A percentile compares a stretch with the other conserved stretches of the same genome.
Conservation (phyloP, 441 rosid species). For the Aquilaria agallochum region DNA sequence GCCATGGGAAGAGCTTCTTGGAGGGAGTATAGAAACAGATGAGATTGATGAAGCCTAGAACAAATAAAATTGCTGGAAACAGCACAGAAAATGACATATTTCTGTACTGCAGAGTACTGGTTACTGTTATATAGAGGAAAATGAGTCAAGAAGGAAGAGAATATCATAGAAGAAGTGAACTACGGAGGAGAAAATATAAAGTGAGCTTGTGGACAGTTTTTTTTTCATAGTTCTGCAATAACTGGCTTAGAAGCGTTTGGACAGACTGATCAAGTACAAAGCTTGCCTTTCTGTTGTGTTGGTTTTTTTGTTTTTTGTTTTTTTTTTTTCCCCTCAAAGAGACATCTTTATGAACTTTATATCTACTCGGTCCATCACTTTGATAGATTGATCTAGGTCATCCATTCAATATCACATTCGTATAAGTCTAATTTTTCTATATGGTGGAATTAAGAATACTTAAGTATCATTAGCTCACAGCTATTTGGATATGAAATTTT, state of each 20-base stretch:
- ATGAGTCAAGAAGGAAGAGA: slow-evolving; percentile 4
- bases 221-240: too few relatives aligned
- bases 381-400: too few relatives aligned
- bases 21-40: slow-evolving; percentile 25
- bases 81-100: slow-evolving; percentile 20
- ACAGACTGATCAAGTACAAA: not conserved
- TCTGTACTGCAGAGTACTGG: not conserved
- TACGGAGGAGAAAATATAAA: not conserved
- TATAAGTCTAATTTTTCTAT: too few relatives aligned
- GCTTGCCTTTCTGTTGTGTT: not conserved
- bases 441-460: too few relatives aligned
- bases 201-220: too few relatives aligned
- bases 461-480: too few relatives aligned
- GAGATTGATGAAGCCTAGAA: slow-evolving; percentile 26
- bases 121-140: not conserved
- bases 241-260: not conserved
- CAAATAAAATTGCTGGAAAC: slow-evolving; percentile 21
- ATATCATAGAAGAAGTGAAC: not conserved
- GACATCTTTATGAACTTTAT: too few relatives aligned
- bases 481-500: too few relatives aligned
- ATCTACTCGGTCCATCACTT: too few relatives aligned
- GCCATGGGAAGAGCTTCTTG: slow-evolving; percentile 28
- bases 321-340: too few relatives aligned
- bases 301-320: not conserved
- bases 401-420: too few relatives aligned